Evolutionary conservation across 768 basidiomycete genomes (phyloP), one percentile per base, ranked within the genome.

Genomic region (Mycena sanguinolenta): DNA sequence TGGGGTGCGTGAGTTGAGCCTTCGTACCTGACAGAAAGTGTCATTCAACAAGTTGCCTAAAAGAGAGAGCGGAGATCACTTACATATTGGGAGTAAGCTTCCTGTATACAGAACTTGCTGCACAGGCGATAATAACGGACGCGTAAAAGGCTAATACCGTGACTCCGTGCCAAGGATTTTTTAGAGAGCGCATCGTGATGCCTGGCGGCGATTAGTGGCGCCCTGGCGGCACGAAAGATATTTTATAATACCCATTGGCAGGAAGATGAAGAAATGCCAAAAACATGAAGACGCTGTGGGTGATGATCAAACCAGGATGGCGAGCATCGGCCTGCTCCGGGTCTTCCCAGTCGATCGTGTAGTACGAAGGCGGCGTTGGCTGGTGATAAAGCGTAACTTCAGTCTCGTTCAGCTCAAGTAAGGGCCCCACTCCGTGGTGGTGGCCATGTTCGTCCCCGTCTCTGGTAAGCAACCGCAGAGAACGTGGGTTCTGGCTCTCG

Each of bases 31-130:
- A 30, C 66, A 38, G 52, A 70, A 39, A 58, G 67, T 67, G 12
- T 49, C 55, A 57, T 32, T 59, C 25, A 59, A 71, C 78, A 58
- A 77, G 77, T 67, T 58, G 38, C 69, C 38, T 27, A 57, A 71
- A 53, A 46, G 53, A 49, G 67, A 71, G 13, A 63, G 23, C 28
- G 74, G 68, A 68, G 74, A 82, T 71, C 64, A 85, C 92, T 76
- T 80, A 96, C 92, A 96, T 90, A 79, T 97, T 86, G 3, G 95
- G 94, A 0, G 95, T 95, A 59, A 91, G 79, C 72, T 94, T 94
- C 52, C 84, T 85, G 80, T 98, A 98, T 27, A 94, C 77, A 2
- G 85, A 85, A 74, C 91, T 92, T 25, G 91, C 81, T 17, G 89
- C 84, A 77, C 92, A 88, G 6, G 94, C 95, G 46, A 97, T 77